Conservation (phyloP, 164 flowering plant species). For the Tinospora cordifolia region DNA sequence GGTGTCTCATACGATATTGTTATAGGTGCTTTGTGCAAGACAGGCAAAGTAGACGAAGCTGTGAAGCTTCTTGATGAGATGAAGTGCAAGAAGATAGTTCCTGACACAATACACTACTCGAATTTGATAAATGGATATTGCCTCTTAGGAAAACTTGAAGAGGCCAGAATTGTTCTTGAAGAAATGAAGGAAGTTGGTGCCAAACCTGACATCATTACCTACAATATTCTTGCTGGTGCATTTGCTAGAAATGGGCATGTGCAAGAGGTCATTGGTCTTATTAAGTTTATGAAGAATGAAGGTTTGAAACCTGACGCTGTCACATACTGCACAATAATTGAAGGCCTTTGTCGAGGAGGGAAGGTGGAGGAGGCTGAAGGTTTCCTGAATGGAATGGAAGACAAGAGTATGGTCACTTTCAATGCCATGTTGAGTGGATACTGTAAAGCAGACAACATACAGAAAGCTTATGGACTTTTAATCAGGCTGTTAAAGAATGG, state of each 20-base stretch:
- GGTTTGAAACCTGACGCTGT: conserved; percentile 39
- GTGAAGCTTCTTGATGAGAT: conserved; percentile 45
- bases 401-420: conserved; percentile 36
- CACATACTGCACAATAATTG: conserved; percentile 46
- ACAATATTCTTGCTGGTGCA: conserved; percentile 53
- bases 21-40: conserved; percentile 52
- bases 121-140: conserved; percentile 59
- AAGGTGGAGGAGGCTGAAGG: conserved; percentile 58
- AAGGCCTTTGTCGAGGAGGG: conserved; percentile 59
- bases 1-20: conserved; percentile 43
- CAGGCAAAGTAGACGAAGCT: conserved; percentile 56
- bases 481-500: conserved; percentile 27
- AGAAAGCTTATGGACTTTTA: conserved; percentile 45
- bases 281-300: conserved; percentile 38
- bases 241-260: conserved; percentile 44
- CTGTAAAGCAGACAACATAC: conserved; percentile 34
- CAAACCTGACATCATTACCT: conserved; percentile 51
- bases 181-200: conserved; percentile 46
- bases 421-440: conserved; percentile 65
- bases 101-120: conserved; percentile 60
- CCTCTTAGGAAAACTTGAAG: conserved; percentile 33
- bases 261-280: conserved; percentile 28
- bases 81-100: conserved; percentile 33
- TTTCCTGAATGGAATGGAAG: conserved; percentile 34
- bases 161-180: conserved; percentile 37